These are phyloP conservation scores for Capronia americana DNA, from an alignment of 2,329 filamentous ascomycete genomes.

Conservation along the genomic window DNA sequence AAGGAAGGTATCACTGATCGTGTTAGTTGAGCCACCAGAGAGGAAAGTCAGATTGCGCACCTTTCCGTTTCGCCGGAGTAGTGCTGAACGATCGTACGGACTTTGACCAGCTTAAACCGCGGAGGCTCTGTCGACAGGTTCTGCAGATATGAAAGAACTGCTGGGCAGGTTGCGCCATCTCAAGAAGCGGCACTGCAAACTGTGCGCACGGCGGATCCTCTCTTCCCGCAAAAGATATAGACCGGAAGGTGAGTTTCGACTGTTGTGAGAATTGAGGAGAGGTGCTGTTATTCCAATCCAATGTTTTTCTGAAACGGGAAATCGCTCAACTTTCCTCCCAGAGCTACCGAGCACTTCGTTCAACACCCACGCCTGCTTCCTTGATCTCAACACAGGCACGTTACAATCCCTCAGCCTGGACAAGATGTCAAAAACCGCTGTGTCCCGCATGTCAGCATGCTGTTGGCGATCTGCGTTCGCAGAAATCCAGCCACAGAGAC, in stretches of 20 bases:
- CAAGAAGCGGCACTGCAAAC: background rate
- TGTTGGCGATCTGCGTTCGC: constrained; percentile 71
- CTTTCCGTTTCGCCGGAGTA: constrained; percentile 32
- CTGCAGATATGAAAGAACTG: constrained; percentile 49
- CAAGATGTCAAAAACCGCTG: constrained; percentile 64
- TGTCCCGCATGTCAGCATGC: constrained; percentile 69
- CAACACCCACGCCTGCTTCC: background rate
- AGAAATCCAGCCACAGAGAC: constrained; percentile 60
- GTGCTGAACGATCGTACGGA: constrained; percentile 36
- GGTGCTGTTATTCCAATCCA: background rate
- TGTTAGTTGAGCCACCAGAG: constrained; percentile 12
- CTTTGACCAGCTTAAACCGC: constrained; percentile 39
- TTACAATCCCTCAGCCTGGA: background rate
- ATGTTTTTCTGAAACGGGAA: constrained; percentile 7
- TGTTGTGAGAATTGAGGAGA: background rate
- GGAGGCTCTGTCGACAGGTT: constrained; percentile 37
- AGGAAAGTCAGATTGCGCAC: constrained; percentile 15
- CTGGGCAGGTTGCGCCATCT: constrained; percentile 49
- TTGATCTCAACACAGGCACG: background rate
- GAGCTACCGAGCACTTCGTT: background rate
- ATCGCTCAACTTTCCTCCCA: constrained; percentile 17
- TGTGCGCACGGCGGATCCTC: background rate
- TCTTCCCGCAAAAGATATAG: background rate
- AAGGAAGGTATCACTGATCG: constrained; percentile 49
- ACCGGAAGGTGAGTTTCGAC: background rate